Base-by-base conservation (phyloP, 768 basidiomycete genomes). In the Rhodotorula sphaerocarpa region DNA sequence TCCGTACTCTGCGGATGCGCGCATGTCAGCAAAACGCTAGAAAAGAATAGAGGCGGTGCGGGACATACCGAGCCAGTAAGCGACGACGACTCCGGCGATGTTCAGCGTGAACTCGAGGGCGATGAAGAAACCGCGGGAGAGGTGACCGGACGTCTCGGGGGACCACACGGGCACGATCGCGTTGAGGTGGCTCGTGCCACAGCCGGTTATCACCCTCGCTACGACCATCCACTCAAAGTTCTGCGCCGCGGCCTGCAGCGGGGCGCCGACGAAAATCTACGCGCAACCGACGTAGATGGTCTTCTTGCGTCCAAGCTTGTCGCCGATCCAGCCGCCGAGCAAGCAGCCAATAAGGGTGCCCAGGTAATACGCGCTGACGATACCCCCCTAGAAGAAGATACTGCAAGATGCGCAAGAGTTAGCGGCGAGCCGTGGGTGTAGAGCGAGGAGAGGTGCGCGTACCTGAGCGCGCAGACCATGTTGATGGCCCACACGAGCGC, bases 91-190 rank as follows among this genome's bases (percentile, higher is more conserved):
- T 21, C 65, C 69, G n/a, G 64, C 48, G 44, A 70, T 66, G 45
- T 69, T 71, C 20, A 70, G 46, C 23, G 50, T 39, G 44, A 67
- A 67, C 43, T 73, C 71, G 47, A 73, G 62, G 6, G 63, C 72
- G 18, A 74, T 53, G 36, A 67, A 47, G 30, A 53, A 53, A 2
- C 73, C 73, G 48, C 73, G 64, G 5, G 67, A 52, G 36, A 59
- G 50, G 53, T 72, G 71, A 21, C 58, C 59, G 7, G 69, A 62
- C 5, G 63, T 57, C 50, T 74, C 73, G 25, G 71, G 69, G 14
- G 57, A 54, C 55, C 71, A 71, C 7, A 73, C 47, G 7, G 73
- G 73, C 1, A 72, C 63, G 58, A 74, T 70, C n/a, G 65, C 69
- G 51, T 72, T 72, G 21, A 74, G 54, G 30, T 56, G 48, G 3